Evolutionary conservation across 176 grass and related monocot genomes (phyloP).

Genomic region (Ensete glaucum): DNA sequence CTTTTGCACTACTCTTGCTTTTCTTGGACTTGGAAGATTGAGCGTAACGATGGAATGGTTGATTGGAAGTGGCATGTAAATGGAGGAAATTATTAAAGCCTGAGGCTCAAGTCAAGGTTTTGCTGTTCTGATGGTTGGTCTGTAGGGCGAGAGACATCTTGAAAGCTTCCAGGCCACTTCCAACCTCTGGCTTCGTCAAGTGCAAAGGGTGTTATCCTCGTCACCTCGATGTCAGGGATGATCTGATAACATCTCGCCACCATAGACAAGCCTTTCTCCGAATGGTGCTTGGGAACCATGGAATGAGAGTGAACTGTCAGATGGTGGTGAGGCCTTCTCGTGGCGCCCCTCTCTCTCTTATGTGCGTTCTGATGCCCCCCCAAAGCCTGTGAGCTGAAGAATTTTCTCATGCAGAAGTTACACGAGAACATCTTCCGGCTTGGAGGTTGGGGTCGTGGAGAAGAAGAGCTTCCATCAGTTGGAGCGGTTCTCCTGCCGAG

Average conservation of each 20-base stretch:
- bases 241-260: slow-evolving; percentile 2
- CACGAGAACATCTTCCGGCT: slow-evolving; percentile 12
- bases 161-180: slow-evolving; percentile 16
- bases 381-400: slow-evolving; percentile 18
- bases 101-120: slow-evolving; percentile 4
- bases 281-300: not conserved
- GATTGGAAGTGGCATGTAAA: not conserved
- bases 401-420: slow-evolving; percentile 22
- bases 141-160: not conserved
- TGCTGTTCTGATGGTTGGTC: not conserved
- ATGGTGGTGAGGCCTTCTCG: not conserved
- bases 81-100: not conserved
- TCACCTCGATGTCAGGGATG: not conserved
- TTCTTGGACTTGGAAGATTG: too few relatives aligned
- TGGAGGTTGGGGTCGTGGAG: not conserved
- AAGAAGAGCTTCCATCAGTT: not conserved
- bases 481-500: not conserved
- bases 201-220: not conserved
- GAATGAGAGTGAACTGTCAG: not conserved
- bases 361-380: slow-evolving; percentile 16
- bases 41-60: too few relatives aligned
- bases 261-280: not conserved
- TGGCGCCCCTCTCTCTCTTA: slow-evolving; percentile 14
- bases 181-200: not conserved
- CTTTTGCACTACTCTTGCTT: too few relatives aligned